These are phyloP conservation scores for Pseudogymnoascus pannorum DNA, from an alignment of 2,329 filamentous ascomycete genomes.

Conservation along the genomic window DNA sequence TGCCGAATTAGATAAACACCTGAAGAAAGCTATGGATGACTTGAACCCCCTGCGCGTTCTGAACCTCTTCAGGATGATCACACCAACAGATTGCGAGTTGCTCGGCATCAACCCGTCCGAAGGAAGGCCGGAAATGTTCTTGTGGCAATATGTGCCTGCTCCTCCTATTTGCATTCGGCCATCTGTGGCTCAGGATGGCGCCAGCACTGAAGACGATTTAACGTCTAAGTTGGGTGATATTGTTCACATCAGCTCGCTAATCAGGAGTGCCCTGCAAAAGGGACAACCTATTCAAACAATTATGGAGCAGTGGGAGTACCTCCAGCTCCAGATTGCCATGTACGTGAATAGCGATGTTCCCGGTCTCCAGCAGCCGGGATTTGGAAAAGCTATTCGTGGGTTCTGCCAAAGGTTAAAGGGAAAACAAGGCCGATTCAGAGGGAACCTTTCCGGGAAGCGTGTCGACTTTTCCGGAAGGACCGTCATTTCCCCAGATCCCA, in stretches of 20 bases:
- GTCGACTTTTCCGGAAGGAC: conserved; percentile 97
- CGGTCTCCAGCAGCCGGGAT: conserved; percentile 79
- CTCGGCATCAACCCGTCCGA: conserved; percentile 81
- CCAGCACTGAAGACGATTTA: conserved; percentile 92
- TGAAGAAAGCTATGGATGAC: conserved; percentile 90
- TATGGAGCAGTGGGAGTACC: conserved; percentile 97
- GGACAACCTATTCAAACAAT: conserved; percentile 81
- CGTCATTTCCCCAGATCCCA: conserved; percentile 95
- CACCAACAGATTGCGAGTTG: conserved; percentile 78
- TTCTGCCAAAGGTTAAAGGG: conserved; percentile 95
- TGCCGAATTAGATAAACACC: conserved; percentile 79
- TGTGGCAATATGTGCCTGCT: conserved; percentile 94
- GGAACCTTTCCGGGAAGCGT: conserved; percentile 94
- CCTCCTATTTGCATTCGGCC: conserved; percentile 91
- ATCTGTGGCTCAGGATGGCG: conserved; percentile 85
- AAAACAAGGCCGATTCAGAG: conserved; percentile 94
- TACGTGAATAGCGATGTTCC: conserved; percentile 97
- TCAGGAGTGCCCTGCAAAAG: conserved; percentile 73
- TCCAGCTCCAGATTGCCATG: conserved; percentile 91
- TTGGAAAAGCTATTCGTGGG: conserved; percentile 82
- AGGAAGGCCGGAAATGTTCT: conserved; percentile 88
- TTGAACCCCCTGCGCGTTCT: conserved; percentile 82
- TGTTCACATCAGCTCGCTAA: conserved; percentile 81
- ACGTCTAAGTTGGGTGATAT: conserved; percentile 97
- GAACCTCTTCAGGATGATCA: conserved; percentile 86